phyloP scores from a whole-genome alignment of 2,329 filamentous ascomycete genomes.

The Allantophomopsis cytisporea region DNA sequence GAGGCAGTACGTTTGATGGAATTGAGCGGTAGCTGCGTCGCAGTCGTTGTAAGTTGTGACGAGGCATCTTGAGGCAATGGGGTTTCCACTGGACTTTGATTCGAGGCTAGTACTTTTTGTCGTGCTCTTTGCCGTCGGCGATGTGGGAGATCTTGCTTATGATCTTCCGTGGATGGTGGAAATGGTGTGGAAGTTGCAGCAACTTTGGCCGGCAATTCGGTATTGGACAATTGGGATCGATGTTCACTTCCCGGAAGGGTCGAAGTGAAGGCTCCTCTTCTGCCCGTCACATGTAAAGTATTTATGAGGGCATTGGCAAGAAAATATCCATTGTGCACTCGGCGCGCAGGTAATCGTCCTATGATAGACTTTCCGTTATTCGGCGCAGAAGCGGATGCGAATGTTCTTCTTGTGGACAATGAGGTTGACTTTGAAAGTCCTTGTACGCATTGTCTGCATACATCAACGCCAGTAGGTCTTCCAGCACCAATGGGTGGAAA shows the following conservation, averaged over 20 bases:
- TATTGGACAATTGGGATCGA: no score
- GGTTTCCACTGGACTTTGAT: slow-evolving; percentile 9
- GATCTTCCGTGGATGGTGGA: slow-evolving; percentile 3
- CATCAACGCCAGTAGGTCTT: no score
- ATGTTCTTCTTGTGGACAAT: no score
- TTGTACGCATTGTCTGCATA: no score
- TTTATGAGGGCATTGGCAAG: slow-evolving; percentile 13
- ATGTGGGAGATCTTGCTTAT: slow-evolving; percentile 14
- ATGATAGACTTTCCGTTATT: no score
- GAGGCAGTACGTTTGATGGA: slow-evolving; percentile 56
- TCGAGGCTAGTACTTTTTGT: slow-evolving; percentile 6
- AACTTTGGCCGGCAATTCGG: no score
- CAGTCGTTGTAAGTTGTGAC: slow-evolving; percentile 37
- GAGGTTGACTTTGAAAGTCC: no score
- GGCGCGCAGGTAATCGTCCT: not conserved
- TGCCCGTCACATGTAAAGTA: slow-evolving; percentile 6
- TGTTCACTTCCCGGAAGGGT: slow-evolving; percentile 2
- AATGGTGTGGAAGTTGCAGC: not conserved
- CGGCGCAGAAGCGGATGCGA: no score
- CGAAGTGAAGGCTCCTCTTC: slow-evolving; percentile 9
- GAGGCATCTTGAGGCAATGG: slow-evolving; percentile 36
- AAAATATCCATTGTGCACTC: slow-evolving; percentile 14
- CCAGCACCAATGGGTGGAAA: no score
- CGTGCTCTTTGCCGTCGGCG: slow-evolving; percentile 13
- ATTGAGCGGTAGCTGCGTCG: slow-evolving; percentile 31